These are phyloP conservation scores for Penicillium malachiteum DNA, from an alignment of 495 filamentous ascomycete genomes.

Conservation along the genomic window DNA sequence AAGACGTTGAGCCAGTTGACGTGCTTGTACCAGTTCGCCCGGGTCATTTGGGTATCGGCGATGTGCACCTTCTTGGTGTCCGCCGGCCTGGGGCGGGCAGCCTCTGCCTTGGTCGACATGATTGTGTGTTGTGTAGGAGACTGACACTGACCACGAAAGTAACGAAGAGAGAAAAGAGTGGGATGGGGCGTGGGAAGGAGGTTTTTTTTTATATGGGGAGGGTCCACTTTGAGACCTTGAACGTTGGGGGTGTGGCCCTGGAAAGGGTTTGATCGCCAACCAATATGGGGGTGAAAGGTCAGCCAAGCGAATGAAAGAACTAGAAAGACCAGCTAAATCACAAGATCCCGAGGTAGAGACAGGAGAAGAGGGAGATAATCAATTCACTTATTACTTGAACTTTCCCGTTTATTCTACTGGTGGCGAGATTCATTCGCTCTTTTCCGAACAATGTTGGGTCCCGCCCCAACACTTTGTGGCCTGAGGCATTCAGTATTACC, in stretches of 20 bases:
- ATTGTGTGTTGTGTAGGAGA: slow-evolving; percentile 6
- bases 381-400: slow-evolving; percentile 4
- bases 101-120: slow-evolving; percentile 44
- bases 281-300: slow-evolving; percentile 25
- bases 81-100: slow-evolving; percentile 33
- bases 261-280: slow-evolving; percentile 24
- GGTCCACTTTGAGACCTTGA: slow-evolving; percentile 27
- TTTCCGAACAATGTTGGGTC: slow-evolving; percentile 34
- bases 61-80: slow-evolving; percentile 57
- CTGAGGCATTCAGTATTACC: slow-evolving; percentile 9
- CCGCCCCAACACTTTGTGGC: slow-evolving; percentile 30
- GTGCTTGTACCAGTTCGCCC: slow-evolving; percentile 91
- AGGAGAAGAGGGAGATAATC: slow-evolving; percentile 1
- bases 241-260: slow-evolving; percentile 23
- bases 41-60: slow-evolving; percentile 68
- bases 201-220: slow-evolving; percentile 27
- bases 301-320: slow-evolving; percentile 12
- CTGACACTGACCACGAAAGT: background rate
- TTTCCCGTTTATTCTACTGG: slow-evolving; percentile 2
- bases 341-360: slow-evolving; percentile 35
- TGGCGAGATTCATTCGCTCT: slow-evolving; percentile 19
- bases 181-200: slow-evolving; percentile 6
- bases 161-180: slow-evolving; percentile 8
- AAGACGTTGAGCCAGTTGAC: slow-evolving; percentile 93
- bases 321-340: slow-evolving; percentile 20